Conservation (phyloP, 1,284 basidiomycete species). For the Earliella scabrosa region DNA sequence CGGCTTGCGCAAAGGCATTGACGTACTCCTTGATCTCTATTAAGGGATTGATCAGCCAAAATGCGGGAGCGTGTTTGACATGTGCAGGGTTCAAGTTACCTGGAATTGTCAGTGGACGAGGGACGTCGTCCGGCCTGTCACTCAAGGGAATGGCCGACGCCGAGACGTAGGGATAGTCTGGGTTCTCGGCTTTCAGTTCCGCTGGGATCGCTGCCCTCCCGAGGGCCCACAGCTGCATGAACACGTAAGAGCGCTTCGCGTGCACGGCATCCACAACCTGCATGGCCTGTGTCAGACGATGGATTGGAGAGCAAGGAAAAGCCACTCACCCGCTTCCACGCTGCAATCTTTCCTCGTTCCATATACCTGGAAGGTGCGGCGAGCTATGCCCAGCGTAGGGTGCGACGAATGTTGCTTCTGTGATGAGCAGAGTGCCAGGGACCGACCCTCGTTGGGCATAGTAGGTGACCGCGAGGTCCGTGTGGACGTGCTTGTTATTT, state of each 20-base stretch:
- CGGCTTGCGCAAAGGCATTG: conserved; percentile 39
- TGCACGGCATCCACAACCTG: conserved; percentile 30
- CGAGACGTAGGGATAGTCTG: conserved; percentile 32
- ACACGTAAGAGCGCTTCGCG: conserved; percentile 41
- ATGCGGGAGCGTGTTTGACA: too few species aligned
- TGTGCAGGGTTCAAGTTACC: conserved; percentile 22
- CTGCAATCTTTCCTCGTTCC: conserved; percentile 42
- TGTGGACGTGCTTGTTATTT: conserved; percentile 25
- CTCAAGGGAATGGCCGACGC: conserved; percentile 46
- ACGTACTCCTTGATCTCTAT: conserved; percentile 49
- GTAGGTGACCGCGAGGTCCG: conserved; percentile 41
- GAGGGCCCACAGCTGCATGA: conserved; percentile 20
- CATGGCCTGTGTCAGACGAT: not conserved
- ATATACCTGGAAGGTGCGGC: conserved; percentile 44
- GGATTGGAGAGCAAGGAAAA: too few species aligned
- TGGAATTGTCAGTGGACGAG: conserved; percentile 38
- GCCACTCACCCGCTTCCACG: conserved; percentile 46
- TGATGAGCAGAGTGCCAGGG: conserved; percentile 50
- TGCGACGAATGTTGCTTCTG: conserved; percentile 47
- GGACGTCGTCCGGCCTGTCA: conserved; percentile 34
- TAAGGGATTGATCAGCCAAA: too few species aligned
- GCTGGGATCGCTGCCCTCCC: conserved; percentile 7
- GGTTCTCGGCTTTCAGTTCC: conserved; percentile 27
- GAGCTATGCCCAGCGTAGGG: conserved; percentile 40
- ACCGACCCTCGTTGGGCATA: conserved; percentile 47